Evolutionary conservation across 139 green algal genomes (phyloP).

Genomic region (Volvox reticuliferus): DNA sequence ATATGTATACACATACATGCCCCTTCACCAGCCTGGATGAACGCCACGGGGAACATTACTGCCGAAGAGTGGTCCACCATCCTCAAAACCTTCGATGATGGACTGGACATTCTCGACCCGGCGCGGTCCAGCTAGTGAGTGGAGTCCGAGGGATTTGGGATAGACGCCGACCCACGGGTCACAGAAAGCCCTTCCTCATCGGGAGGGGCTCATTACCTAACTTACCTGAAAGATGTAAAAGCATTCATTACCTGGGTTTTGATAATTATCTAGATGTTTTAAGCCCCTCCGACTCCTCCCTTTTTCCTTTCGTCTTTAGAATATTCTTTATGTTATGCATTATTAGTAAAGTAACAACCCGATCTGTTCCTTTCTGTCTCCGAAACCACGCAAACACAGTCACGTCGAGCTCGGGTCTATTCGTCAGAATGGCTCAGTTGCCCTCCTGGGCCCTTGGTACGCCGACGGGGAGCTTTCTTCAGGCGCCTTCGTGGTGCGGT

Average conservation of each 20-base stretch:
- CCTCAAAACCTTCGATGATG: background rate
- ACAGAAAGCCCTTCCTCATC: no score
- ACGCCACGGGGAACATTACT: slow-evolving; percentile 3
- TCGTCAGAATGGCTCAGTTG: background rate
- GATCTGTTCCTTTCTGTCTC: no score
- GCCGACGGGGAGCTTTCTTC: slow-evolving; percentile 22
- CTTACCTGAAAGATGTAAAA: no score
- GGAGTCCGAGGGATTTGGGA: no score
- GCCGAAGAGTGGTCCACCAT: background rate
- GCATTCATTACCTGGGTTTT: no score
- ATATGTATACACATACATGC: background rate
- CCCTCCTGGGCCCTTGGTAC: slow-evolving; percentile 21
- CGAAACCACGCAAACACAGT: background rate
- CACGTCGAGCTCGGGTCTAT: background rate
- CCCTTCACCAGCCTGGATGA: background rate
- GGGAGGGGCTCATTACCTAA: no score
- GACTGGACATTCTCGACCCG: background rate
- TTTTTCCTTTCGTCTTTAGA: no score
- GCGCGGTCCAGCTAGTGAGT: background rate
- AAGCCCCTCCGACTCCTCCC: no score
- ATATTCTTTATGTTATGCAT: no score
- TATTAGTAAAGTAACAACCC: no score
- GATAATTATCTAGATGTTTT: no score
- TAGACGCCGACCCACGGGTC: no score
- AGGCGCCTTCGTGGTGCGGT: slow-evolving; percentile 22